These are phyloP conservation scores for Dothistroma pini DNA, from an alignment of 2,329 filamentous ascomycete species.

Conservation along the genomic window DNA sequence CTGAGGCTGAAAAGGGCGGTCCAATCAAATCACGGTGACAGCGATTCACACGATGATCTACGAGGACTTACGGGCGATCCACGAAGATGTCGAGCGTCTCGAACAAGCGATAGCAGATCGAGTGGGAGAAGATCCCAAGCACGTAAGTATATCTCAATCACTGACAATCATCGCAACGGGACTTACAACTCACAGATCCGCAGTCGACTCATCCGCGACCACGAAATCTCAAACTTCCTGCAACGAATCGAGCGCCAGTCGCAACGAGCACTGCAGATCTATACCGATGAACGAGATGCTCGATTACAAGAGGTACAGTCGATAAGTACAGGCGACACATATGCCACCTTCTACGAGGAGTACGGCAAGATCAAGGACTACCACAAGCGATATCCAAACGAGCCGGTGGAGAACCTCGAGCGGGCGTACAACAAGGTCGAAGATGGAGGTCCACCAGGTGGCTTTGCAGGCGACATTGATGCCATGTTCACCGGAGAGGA, in stretches of 20 bases:
- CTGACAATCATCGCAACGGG: constrained; percentile 14
- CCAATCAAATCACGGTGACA: not conserved
- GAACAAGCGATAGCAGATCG: constrained; percentile 92
- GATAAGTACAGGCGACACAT: constrained; percentile 78
- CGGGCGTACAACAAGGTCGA: constrained; percentile 79
- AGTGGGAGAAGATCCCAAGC: constrained; percentile 80
- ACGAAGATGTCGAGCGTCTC: constrained; percentile 93
- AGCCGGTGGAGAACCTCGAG: constrained; percentile 93
- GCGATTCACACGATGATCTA: constrained; percentile 62
- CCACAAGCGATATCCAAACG: constrained; percentile 86
- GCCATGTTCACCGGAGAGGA: constrained; percentile 95
- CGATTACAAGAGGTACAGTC: constrained; percentile 77
- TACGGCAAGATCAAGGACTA: constrained; percentile 77
- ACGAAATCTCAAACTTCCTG: constrained; percentile 84
- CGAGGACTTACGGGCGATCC: constrained; percentile 89
- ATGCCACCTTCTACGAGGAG: constrained; percentile 88
- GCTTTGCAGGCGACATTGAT: constrained; percentile 62
- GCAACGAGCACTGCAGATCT: constrained; percentile 72
- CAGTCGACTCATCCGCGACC: constrained; percentile 83
- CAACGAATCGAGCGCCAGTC: constrained; percentile 86
- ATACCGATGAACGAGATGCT: constrained; percentile 70
- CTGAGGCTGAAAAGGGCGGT: not conserved
- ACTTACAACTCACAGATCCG: constrained; percentile 60
- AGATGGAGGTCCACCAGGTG: constrained; percentile 47
- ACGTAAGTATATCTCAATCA: constrained; percentile 54